Conservation (phyloP, 495 filamentous ascomycete genomes). For the Talaromyces borbonicus region DNA sequence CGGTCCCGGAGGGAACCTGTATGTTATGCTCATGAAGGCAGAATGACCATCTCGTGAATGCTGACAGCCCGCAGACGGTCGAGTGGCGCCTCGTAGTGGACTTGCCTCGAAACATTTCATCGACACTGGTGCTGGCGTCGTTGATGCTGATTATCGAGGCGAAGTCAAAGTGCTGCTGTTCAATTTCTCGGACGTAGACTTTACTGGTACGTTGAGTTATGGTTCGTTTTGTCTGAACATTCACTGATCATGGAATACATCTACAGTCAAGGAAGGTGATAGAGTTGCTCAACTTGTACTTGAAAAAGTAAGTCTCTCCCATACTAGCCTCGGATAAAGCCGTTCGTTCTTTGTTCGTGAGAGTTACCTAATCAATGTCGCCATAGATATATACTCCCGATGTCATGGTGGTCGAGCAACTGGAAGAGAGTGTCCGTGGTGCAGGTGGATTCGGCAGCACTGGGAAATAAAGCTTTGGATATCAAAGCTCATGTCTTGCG, state of each 20-base stretch:
- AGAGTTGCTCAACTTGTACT: constrained; percentile 87
- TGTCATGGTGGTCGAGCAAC: constrained; percentile 71
- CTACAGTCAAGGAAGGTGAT: constrained; percentile 71
- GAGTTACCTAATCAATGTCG: no score
- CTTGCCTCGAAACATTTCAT: constrained; percentile 91
- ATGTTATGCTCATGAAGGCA: constrained; percentile 20
- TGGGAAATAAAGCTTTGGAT: constrained; percentile 33
- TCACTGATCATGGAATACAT: no score
- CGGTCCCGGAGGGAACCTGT: constrained; percentile 83
- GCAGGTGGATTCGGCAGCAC: constrained; percentile 94
- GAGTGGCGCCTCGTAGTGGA: constrained; percentile 84
- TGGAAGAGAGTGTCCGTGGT: constrained; percentile 85
- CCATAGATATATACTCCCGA: constrained; percentile 87
- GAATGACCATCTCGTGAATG: neutral
- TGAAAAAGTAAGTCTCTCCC: constrained; percentile 48
- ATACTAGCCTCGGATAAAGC: no score
- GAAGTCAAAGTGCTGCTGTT: constrained; percentile 90
- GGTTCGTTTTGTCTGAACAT: no score
- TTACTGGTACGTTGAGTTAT: constrained; percentile 46
- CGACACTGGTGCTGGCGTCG: constrained; percentile 88
- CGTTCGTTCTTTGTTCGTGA: no score
- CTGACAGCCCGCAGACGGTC: constrained; percentile 53
- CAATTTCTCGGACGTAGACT: constrained; percentile 79
- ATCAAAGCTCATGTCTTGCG: no score
- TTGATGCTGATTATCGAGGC: constrained; percentile 94